Evolutionary conservation across 768 basidiomycete species (phyloP), one percentile per base, ranked within the genome.

Genomic region (Boletus rubescentipes): DNA sequence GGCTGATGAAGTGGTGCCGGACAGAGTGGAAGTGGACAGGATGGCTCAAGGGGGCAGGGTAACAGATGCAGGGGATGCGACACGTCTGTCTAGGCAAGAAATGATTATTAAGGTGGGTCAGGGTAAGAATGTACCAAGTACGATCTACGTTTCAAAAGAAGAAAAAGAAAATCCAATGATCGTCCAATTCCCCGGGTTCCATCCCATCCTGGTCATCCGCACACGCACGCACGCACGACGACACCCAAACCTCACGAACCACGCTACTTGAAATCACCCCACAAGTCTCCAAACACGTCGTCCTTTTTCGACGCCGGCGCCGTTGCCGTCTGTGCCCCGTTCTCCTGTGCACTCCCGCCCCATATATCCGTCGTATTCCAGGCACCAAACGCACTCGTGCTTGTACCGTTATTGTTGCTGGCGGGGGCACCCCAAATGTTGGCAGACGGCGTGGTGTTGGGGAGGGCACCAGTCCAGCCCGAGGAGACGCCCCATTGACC

Each of bases 201-300:
- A 26, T 26, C 26, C 26, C 26, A 26, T 26, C 26, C 26, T 26
- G 26, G 26, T 26, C 26, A 26, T 26, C 26, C 26, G 26, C 26
- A 26, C 26, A 6, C 26, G 26, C 26, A 26, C 26, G 4, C 26
- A 6, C 26, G 4, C 3, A 26, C 26, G 26, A 3, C 26, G 6
- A 26, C 6, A 26, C 26, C 26, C 26, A 26, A 26, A 26, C 26
- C 4, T 26, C 26, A 26, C 26, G n/a, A 26, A 26, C 6, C 26
- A 26, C 26, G 4, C 36, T 49, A 91, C 76, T 91, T 91, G 70
- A 89, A 89, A 36, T 85, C 82, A 45, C 89, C 88, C 91, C 91
- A 92, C 45, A 93, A 69, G 70, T 92, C 89, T 8, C 87, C 89
- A 64, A 92, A 92, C 8, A 75, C 84, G 61, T 93, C 90, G 57